Evolutionary conservation across 768 basidiomycete genomes (phyloP).

Genomic region (Hemileccinum rubropunctum): DNA sequence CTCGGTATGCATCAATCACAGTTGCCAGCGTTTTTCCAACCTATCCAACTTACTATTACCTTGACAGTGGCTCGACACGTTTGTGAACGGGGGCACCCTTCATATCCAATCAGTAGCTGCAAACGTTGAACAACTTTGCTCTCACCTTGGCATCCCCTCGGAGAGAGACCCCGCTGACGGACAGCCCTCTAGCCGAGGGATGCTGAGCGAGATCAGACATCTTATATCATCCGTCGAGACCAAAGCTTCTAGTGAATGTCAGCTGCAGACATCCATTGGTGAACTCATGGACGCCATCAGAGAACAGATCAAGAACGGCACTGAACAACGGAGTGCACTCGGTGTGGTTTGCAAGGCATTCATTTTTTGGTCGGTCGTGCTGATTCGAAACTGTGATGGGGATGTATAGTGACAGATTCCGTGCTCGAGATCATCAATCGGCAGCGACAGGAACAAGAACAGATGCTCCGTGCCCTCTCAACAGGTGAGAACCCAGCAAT

Average conservation of each 20-base stretch:
- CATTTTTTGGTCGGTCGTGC: conserved; percentile 5
- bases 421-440: conserved; percentile 61
- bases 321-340: conserved; percentile 41
- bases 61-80: conserved; percentile 75
- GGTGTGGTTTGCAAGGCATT: conserved; percentile 25
- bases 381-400: conserved; percentile 4
- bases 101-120: conserved; percentile 64
- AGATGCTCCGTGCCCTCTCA: conserved; percentile 61
- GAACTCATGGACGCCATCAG: conserved; percentile 39
- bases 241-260: conserved; percentile 29
- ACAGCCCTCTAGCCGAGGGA: conserved; percentile 17
- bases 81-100: conserved; percentile 72
- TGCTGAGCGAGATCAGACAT: conserved; percentile 35
- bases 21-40: not conserved
- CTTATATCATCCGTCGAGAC: conserved; percentile 34
- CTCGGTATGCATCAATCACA: conserved; percentile 40
- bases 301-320: conserved; percentile 37
- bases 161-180: conserved; percentile 17
- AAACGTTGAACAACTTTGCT: conserved; percentile 59
- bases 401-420: conserved; percentile 50
- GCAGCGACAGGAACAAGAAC: conserved; percentile 72
- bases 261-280: conserved; percentile 34
- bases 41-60: not conserved
- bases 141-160: conserved; percentile 43
- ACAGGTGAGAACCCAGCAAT: conserved; percentile 43